Conservation (phyloP, 2,329 filamentous ascomycete species). For the Coniosporium tulheliwenetii region DNA sequence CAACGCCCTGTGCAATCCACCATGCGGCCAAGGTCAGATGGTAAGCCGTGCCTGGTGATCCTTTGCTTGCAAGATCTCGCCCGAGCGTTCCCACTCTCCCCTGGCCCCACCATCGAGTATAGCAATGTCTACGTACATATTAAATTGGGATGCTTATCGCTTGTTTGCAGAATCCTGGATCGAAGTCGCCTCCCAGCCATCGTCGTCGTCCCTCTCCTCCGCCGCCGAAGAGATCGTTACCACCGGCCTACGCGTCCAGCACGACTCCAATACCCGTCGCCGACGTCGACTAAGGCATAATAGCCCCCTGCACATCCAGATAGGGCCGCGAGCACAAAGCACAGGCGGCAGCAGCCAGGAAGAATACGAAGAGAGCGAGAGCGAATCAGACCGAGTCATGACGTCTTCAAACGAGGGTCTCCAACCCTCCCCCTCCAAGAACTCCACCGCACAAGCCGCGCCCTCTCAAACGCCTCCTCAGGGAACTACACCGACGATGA, state of each 20-base stretch:
- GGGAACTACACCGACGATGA: slow-evolving; percentile 21
- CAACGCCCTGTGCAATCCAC: no score
- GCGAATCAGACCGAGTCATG: slow-evolving; percentile 61
- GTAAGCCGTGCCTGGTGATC: no score
- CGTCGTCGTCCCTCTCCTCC: slow-evolving; percentile 80
- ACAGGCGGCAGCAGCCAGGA: slow-evolving; percentile 63
- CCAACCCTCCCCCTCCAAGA: slow-evolving; percentile 4
- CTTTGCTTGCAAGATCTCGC: no score
- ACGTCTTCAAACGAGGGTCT: slow-evolving; percentile 48
- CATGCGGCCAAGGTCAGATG: no score
- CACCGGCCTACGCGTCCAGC: slow-evolving; percentile 65
- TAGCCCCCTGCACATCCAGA: slow-evolving; percentile 23
- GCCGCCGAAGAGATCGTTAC: slow-evolving; percentile 80
- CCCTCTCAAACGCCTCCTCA: slow-evolving; percentile 18
- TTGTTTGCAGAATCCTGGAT: slow-evolving; percentile 76
- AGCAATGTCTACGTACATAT: no score
- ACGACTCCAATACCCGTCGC: slow-evolving; percentile 44
- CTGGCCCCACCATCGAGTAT: no score
- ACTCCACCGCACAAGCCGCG: slow-evolving; percentile 4
- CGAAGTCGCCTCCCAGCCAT: slow-evolving; percentile 82
- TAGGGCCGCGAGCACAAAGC: slow-evolving; percentile 23
- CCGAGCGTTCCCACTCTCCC: no score
- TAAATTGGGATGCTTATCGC: background rate
- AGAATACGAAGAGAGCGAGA: slow-evolving; percentile 88
- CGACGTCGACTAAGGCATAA: slow-evolving; percentile 34